Evolutionary conservation across 345 rosid species (phyloP), one percentile per base, ranked within the genome.

Genomic region (Lenwebbia sp.): DNA sequence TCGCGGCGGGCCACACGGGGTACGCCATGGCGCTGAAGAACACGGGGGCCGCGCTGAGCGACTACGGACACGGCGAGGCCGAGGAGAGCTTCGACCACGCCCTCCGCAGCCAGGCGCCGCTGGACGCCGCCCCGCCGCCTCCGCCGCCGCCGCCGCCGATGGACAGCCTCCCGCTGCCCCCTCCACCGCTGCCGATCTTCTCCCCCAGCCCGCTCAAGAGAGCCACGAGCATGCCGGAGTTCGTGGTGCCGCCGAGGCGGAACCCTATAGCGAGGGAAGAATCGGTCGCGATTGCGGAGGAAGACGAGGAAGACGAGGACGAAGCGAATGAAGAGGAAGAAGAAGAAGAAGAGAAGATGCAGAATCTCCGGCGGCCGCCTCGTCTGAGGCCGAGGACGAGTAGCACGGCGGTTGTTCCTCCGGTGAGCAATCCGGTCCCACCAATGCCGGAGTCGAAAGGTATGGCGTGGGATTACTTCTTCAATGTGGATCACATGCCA

Each of bases 21-120:
- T 97, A 92, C 89, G 89, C 96, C 28, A 76, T 94, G 81, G 91
- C 97, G 22, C 86, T 97, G 23, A 97, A 97, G 90, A 94, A 95
- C 90, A 91, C 95, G 2, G 99, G 99, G 11, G 99, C 99, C 49
- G 96, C 97, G 47, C 91, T 97, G 70, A 93, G 97, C 88, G 99
- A 95, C 90, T 97, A 94, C 86, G 96, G 94, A 62, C 98, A 92
- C 52, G 99, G 97, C 9, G 99, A 97, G 90, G 91, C 93, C 9
- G 93, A 83, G 54, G 93, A 85, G 86, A 85, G 90, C 30, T 84
- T 86, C 28, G 85, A 84, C 82, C 70, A 83, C 6, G 88, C 90
- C 54, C 87, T 91, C 83, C 86, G 75, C 49, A 92, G 82, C 53
- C 87, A 89, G 19, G 89, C 82, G 13, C 90, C 92, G 11, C 88